Base-by-base conservation (phyloP, 2,329 filamentous ascomycete species). In the Colletotrichum tofieldiae region DNA sequence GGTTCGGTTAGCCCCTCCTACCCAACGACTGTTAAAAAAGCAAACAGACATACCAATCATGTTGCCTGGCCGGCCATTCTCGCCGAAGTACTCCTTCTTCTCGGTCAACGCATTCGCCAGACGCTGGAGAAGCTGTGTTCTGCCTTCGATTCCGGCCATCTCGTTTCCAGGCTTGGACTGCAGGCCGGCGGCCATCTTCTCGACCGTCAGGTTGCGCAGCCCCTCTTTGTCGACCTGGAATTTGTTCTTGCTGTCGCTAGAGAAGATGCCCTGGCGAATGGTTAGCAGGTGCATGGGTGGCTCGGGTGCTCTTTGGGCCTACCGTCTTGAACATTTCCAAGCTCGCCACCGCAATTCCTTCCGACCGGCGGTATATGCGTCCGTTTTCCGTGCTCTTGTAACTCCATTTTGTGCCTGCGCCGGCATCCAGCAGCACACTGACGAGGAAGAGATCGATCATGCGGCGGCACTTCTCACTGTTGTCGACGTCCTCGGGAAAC, bases 301-400 rank as follows among this genome's bases (percentile, higher is more conserved):
- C 51, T 12, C 4, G 7, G 32, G 20, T n/a, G 20, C 23, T 23
- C 7, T 9, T 8, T 20, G 47, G 29, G 79, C 83, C 75, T 77
- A 88, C 86, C 18, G 90, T 87, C 84, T 98, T 98, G 88, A 98
- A 98, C 95, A 98, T 98, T 77, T 98, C 95, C 78, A 92, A 79
- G 75, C 88, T 91, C 8, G 90, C 90, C 75, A 92, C 91, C 11
- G 95, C 95, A 67, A 98, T 87, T 11, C 95, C 95, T 81, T 98
- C 96, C 73, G 95, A 98, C 62, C 96, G 91, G 64, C 91, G 88
- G 82, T 96, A 98, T 51, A 93, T 82, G 74, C 92, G 93, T 68
- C 94, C 94, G 75, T 95, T 97, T 79, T 97, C 95, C 74, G 92
- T 92, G 79, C 94, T 97, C 85, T 94, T 96, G 85, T 98, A 99